Evolutionary conservation across 2,329 filamentous ascomycete species (phyloP), one percentile per base, ranked within the genome.

Genomic region (Xylaria sp.): DNA sequence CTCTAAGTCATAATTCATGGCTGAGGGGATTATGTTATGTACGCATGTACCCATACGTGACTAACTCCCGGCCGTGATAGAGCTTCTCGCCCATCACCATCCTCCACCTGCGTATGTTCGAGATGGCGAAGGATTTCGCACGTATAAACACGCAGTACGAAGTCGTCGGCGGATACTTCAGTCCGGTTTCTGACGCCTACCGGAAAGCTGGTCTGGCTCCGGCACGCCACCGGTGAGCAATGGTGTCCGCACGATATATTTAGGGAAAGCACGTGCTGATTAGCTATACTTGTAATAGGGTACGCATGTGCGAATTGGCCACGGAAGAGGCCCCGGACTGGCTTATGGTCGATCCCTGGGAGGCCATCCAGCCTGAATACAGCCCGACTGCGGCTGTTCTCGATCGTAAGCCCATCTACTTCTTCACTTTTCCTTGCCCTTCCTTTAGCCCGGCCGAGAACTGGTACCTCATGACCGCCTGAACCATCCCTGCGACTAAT

Each of bases 301-400:
- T 94, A 60, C 85, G 88, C 59, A 97, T 97, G 92, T 96, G 91
- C 72, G 83, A 89, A 65, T 78, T 95, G 37, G 92, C 91, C 6
- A 87, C 91, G 19, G 83, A 86, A 63, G 81, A 89, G 63, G 87
- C 89, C 47, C 87, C 87, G 46, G 84, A 85, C 64, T 92, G 89
- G 87, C 78, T 95, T 56, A 91, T 91, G 85, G 90, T 94, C 42
- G 91, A 96, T 69, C 86, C 89, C 0, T 95, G 90, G 88, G 92
- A 96, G 78, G 89, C 91, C n/a, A 78, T 89, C 65, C 86, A 95
- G 74, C 84, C 87, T 66, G 82, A 89, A 62, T 97, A 96, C 70
- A 87, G 91, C 58, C 91, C 92, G 16, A 97, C 93, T 0, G 93
- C 92, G 37, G 84, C 89, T 64, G 92, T 96, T 39, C 79, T 97